phyloP scores from a whole-genome alignment of 495 filamentous ascomycete species.

The Podospora fimiseda region DNA sequence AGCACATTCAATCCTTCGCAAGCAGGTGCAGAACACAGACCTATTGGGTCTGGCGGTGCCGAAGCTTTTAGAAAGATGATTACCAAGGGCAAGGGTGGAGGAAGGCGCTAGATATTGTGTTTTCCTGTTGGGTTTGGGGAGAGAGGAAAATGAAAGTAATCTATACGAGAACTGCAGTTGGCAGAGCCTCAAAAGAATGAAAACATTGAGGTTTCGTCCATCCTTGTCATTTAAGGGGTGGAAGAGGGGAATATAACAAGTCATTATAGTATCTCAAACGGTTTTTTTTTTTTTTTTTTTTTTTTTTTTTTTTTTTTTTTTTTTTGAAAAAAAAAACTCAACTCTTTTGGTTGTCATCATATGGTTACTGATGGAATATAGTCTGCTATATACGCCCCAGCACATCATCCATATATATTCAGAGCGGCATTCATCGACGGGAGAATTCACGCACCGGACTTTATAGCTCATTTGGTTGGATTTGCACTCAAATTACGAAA shows the following conservation, averaged over 20 bases:
- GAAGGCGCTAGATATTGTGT: not conserved
- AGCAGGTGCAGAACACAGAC: conserved; percentile 40
- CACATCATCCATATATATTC: conserved; percentile 85
- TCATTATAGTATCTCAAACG: too few relatives aligned
- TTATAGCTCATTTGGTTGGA: conserved; percentile 85
- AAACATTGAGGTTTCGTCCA: too few relatives aligned
- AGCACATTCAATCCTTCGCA: conserved; percentile 45
- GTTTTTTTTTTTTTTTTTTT: too few relatives aligned
- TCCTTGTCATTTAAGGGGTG: not conserved
- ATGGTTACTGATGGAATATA: too few relatives aligned
- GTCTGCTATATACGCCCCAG: conserved; percentile 78
- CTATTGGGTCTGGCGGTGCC: conserved; percentile 65
- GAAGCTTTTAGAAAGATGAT: conserved; percentile 80
- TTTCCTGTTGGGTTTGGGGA: not conserved
- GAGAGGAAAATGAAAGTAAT: too few relatives aligned
- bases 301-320: not conserved
- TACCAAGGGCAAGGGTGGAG: conserved; percentile 45
- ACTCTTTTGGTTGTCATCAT: too few relatives aligned
- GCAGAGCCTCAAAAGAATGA: too few relatives aligned
- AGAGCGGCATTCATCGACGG: conserved; percentile 93
- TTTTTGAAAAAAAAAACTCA: too few relatives aligned
- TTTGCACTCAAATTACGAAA: conserved; percentile 92
- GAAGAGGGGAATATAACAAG: not conserved
- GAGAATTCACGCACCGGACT: conserved; percentile 85
- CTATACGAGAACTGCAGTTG: too few relatives aligned